phyloP scores from a whole-genome alignment of 1,284 basidiomycete genomes.

The Fomitopsis pinicola region DNA sequence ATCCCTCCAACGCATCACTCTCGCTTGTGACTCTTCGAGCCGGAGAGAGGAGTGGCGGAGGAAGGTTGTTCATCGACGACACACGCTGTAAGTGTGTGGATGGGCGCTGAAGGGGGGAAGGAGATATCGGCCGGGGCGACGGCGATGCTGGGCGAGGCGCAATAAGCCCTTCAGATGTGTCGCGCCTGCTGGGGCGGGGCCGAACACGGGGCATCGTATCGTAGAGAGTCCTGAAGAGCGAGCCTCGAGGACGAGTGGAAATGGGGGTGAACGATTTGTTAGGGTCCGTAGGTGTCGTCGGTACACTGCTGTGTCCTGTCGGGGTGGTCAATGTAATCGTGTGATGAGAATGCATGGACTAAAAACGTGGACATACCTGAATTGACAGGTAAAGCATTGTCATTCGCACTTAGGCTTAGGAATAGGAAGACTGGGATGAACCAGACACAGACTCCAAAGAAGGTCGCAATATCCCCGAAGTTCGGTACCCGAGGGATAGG shows the following conservation, averaged over 20 bases:
- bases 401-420: conserved; percentile 90
- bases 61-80: conserved; percentile 18
- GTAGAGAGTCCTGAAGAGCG: conserved; percentile 31
- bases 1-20: conserved; percentile 9
- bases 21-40: conserved; percentile 20
- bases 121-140: conserved; percentile 10
- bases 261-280: conserved; percentile 7
- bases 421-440: conserved; percentile 88
- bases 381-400: conserved; percentile 79
- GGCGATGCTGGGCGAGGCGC: conserved; percentile 25
- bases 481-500: conserved; percentile 40
- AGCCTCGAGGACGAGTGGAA: conserved; percentile 18
- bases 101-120: conserved; percentile 15
- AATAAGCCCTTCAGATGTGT: conserved; percentile 30
- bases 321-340: neutral
- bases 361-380: conserved; percentile 18
- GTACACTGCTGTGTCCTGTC: conserved; percentile 12
- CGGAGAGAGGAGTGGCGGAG: conserved; percentile 19
- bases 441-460: conserved; percentile 93
- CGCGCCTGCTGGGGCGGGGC: conserved; percentile 19
- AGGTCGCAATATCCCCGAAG: conserved; percentile 83
- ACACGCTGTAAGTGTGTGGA: conserved; percentile 13
- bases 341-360: neutral
- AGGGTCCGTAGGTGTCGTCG: conserved; percentile 20
- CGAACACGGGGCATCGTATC: conserved; percentile 27